Conservation (phyloP, 140 eudicot species). For the Stevia rebaudiana region DNA sequence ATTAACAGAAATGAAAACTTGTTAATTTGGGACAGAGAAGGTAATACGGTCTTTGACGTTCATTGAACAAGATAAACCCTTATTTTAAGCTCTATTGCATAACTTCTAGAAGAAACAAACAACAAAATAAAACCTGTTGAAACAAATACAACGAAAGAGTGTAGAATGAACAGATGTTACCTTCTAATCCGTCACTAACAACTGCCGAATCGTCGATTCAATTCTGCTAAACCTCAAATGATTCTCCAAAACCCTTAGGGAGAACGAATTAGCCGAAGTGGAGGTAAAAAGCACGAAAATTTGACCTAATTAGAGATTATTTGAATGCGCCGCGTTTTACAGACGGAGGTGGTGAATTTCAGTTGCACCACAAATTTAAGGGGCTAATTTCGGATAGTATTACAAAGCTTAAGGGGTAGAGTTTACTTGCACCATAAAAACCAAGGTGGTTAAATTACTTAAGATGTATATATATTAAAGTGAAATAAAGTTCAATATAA, state of each 20-base stretch:
- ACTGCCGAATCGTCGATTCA: constrained; percentile 11
- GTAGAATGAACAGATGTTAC: constrained; percentile 4
- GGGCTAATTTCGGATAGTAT: not conserved
- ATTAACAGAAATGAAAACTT: too few species aligned
- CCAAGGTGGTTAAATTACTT: too few species aligned
- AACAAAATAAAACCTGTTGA: not conserved
- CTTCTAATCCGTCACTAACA: constrained; percentile 16
- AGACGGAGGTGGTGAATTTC: constrained; percentile 2
- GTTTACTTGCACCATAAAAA: not conserved
- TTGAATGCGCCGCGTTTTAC: constrained; percentile 18
- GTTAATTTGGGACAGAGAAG: not conserved
- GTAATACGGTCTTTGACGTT: not conserved
- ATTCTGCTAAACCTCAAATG: constrained; percentile 1
- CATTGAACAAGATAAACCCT: constrained; percentile 12
- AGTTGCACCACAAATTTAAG: not conserved
- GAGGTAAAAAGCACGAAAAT: constrained; percentile 11
- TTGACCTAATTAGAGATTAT: constrained; percentile 25
- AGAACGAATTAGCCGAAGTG: constrained; percentile 10
- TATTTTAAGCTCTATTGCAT: not conserved
- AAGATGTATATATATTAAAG: too few species aligned
- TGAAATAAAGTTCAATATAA: too few species aligned
- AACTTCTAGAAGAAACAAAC: constrained; percentile 1
- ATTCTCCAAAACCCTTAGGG: not conserved
- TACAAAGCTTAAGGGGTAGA: not conserved
- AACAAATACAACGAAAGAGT: not conserved